Evolutionary conservation across 768 basidiomycete genomes (phyloP).

Genomic region (Naematelia aurantialba): DNA sequence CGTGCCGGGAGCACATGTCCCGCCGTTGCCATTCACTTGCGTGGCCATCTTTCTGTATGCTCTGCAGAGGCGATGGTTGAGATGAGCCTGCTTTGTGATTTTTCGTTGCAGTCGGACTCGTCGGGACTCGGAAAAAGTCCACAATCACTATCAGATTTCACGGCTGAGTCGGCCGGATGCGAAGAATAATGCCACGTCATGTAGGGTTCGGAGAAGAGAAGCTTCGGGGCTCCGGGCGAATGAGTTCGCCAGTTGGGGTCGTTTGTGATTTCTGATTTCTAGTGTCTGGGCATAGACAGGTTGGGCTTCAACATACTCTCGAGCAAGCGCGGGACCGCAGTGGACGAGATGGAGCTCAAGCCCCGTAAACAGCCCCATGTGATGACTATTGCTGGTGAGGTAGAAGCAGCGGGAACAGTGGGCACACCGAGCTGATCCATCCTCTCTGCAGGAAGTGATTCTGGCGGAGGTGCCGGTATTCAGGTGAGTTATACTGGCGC

Average conservation of each 20-base stretch:
- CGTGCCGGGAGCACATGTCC: constrained; percentile 5
- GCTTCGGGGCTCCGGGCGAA: neutral
- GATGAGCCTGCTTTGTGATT: neutral
- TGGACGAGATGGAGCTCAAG: neutral
- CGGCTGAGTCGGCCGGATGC: neutral
- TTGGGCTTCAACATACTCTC: no score
- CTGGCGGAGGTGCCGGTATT: constrained; percentile 82
- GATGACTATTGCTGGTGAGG: constrained; percentile 46
- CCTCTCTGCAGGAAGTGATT: constrained; percentile 61
- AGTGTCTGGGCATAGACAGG: no score
- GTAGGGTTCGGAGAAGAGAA: neutral
- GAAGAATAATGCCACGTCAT: constrained; percentile 6
- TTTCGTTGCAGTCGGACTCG: neutral
- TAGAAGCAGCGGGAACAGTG: neutral
- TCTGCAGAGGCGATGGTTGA: no score
- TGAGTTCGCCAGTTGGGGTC: neutral
- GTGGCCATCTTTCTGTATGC: constrained; percentile 1
- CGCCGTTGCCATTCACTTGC: neutral
- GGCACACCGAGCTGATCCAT: neutral
- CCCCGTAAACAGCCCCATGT: constrained; percentile 28
- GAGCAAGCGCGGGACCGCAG: no score
- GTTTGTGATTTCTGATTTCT: no score
- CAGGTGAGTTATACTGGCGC: constrained; percentile 60
- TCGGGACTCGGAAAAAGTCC: neutral
- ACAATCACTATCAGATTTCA: neutral